phyloP scores from a whole-genome alignment of 768 basidiomycete genomes.

The Peribolospora kevripleyi region DNA sequence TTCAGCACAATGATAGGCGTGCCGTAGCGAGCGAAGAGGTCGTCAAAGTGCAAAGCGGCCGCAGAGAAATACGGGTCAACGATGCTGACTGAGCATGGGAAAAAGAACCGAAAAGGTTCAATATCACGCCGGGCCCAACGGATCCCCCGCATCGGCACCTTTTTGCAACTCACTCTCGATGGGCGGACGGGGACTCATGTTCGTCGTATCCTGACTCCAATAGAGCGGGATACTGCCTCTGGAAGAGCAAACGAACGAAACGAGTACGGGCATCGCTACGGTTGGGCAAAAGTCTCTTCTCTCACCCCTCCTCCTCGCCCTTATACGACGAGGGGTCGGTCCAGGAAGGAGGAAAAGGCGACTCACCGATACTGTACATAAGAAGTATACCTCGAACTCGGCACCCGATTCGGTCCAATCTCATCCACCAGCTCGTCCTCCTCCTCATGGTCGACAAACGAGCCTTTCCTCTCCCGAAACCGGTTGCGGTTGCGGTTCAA shows the following conservation, averaged over 20 bases:
- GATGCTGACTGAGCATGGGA: slow-evolving; percentile 40
- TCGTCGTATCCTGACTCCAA: slow-evolving; percentile 77
- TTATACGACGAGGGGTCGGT: neutral
- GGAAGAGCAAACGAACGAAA: too few relatives aligned
- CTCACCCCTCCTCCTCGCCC: neutral
- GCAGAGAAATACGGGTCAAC: slow-evolving; percentile 88
- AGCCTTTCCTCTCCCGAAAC: neutral
- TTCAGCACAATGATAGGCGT: slow-evolving; percentile 75
- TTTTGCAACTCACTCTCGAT: slow-evolving; percentile 52
- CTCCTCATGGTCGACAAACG: neutral
- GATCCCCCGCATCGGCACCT: too few relatives aligned
- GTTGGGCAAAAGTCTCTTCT: neutral
- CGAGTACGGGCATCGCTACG: slow-evolving; percentile 30
- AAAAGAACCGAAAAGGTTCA: neutral
- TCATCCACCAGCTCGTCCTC: neutral
- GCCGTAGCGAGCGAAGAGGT: slow-evolving; percentile 71
- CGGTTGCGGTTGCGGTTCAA: neutral
- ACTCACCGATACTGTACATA: slow-evolving; percentile 50
- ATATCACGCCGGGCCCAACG: neutral
- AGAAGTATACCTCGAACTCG: slow-evolving; percentile 72
- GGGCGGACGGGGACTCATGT: slow-evolving; percentile 76
- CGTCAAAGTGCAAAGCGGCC: slow-evolving; percentile 76
- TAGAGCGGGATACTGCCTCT: slow-evolving; percentile 83
- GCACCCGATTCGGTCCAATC: neutral
- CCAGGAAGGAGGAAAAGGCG: neutral